Evolutionary conservation across 371 early-diverging fungal genomes (phyloP).

Genomic region (Rozella allomycis): DNA sequence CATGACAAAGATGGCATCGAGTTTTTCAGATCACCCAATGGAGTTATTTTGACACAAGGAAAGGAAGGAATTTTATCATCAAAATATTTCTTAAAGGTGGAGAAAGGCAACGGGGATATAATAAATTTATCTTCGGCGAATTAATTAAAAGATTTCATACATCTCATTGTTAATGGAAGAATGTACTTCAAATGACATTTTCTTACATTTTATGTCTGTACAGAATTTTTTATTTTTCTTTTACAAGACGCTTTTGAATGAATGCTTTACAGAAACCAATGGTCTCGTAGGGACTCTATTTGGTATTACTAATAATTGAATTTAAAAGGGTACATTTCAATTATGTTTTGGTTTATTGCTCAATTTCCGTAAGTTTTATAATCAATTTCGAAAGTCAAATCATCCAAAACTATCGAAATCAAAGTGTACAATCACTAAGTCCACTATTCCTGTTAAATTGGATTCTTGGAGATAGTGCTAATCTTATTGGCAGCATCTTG

Average conservation of each 20-base stretch:
- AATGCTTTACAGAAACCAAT: too few species aligned
- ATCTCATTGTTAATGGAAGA: too few species aligned
- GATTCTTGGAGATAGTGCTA: conserved; percentile 60
- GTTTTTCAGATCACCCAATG: conserved; percentile 48
- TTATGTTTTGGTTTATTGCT: conserved; percentile 48
- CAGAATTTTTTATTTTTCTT: too few species aligned
- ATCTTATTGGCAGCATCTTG: conserved; percentile 46
- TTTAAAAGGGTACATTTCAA: conserved; percentile 45
- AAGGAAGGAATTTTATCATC: conserved; percentile 33
- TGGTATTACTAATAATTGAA: too few species aligned
- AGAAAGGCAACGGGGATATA: too few species aligned
- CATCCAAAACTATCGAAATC: conserved; percentile 27
- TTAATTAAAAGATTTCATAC: too few species aligned
- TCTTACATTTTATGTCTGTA: too few species aligned
- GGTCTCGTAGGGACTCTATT: too few species aligned
- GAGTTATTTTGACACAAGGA: conserved; percentile 52
- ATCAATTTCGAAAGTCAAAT: too few species aligned
- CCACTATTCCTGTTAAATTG: conserved; percentile 48
- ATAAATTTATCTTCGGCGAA: too few species aligned
- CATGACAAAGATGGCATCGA: conserved; percentile 33
- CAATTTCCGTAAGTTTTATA: conserved; percentile 51
- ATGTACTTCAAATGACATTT: too few species aligned
- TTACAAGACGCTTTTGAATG: too few species aligned
- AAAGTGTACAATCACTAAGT: conserved; percentile 35
- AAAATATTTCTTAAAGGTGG: conserved; percentile 36